Evolutionary conservation across 768 basidiomycete genomes (phyloP).

Genomic region (Auricularia sp.): DNA sequence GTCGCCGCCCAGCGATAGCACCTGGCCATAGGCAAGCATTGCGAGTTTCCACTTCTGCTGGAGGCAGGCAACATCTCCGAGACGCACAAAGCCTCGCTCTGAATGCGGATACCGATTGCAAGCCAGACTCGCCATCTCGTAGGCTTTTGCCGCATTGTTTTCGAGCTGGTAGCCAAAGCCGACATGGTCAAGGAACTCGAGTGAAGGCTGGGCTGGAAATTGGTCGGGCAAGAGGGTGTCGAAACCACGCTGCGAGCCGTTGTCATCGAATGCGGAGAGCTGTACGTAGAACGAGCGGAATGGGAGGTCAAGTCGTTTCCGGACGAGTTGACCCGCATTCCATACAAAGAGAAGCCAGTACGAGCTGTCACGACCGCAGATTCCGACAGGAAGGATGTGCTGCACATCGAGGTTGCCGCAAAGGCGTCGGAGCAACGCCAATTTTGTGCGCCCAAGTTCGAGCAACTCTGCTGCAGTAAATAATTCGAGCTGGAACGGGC

Average conservation of each 20-base stretch:
- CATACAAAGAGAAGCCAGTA: conserved; percentile 45
- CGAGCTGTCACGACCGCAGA: neutral
- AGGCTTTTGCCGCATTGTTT: conserved; percentile 27
- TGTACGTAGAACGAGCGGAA: conserved; percentile 50
- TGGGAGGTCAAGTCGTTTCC: conserved; percentile 38
- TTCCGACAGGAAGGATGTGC: neutral
- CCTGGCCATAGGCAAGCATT: conserved; percentile 46
- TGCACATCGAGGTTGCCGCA: neutral
- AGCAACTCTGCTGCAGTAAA: neutral
- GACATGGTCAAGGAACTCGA: conserved; percentile 36
- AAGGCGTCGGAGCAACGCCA: neutral
- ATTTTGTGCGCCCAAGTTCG: neutral
- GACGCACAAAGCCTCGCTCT: conserved; percentile 39
- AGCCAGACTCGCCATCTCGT: conserved; percentile 24
- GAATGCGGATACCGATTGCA: conserved; percentile 25
- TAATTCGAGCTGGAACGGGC: neutral
- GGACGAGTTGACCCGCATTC: conserved; percentile 42
- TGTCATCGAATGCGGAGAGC: conserved; percentile 32
- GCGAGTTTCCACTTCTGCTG: conserved; percentile 34
- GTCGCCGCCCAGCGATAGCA: conserved; percentile 29
- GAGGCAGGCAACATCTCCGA: conserved; percentile 36
- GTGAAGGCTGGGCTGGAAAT: conserved; percentile 19
- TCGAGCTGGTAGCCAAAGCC: conserved; percentile 35
- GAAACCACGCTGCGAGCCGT: conserved; percentile 35
- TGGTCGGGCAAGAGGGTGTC: conserved; percentile 33